Evolutionary conservation across 176 grass and related monocot genomes (phyloP), one percentile per base, ranked within the genome.

Genomic region (Panicum miliaceum): DNA sequence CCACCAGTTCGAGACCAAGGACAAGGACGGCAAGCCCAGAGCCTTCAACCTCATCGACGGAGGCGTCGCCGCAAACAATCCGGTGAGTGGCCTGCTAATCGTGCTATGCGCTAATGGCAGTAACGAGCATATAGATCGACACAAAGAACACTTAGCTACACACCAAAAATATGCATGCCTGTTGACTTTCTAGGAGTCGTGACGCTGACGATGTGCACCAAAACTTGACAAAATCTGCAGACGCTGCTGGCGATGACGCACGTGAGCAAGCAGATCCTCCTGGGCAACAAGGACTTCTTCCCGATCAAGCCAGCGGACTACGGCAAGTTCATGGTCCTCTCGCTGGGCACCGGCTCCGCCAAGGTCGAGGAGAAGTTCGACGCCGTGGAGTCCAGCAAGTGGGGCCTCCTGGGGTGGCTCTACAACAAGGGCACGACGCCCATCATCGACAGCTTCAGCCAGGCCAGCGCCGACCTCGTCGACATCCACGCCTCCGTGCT

Each of bases 351-450:
- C 0, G 91, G 91, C 26, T 59, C 89, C 0, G 64, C 82, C 12
- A 94, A 94, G 69, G n/a, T 75, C 2, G 81, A 84, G 81, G 25
- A 89, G 71, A 86, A 86, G 68, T 88, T 82, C 47, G 87, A 78
- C 19, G 89, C 85, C 11, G 8, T 14, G 0, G 0, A 68, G 16
- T 13, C 12, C 4, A 12, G 88, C 27, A 80, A 47, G 62, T 97
- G 94, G 94, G 92, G 90, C 3, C 12, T 97, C n/a, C 42, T 92
- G 0, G 73, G 88, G 1, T 97, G 94, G 94, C 67, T 97, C 58
- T 79, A 68, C 72, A 79, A 92, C 20, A 46, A 77, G 1, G 90
- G 92, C 16, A 14, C 40, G 0, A 90, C 62, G 5, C 94, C 92
- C 7, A 46, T 97, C 34, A 88, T 97, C 45, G 90, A 97, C 32